Evolutionary conservation across 371 early-diverging fungal genomes (phyloP), one percentile per base, ranked within the genome.

Genomic region (Rhizopus sp.): DNA sequence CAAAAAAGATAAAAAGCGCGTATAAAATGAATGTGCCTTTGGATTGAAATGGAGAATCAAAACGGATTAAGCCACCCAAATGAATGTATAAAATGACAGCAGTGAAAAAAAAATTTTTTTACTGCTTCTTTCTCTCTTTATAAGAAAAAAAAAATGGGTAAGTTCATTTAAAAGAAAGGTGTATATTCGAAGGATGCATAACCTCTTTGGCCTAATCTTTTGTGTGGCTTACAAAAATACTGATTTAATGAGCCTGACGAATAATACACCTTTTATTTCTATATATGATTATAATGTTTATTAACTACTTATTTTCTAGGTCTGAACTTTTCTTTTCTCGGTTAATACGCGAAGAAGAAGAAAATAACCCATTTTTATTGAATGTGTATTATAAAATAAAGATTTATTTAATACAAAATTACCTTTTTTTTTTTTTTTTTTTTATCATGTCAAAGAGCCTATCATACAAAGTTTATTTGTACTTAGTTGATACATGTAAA

Each of bases 181-280:
- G 10, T 13, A 10, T 23, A 23, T 23, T 23, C 35, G 56, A 61
- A 61, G 50, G 62, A 61, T 61, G 55, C 30, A 63, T 49, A 63
- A 57, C 66, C 31, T 62, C 40, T 58, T 54, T 46, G 59, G 61
- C 66, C 58, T 50, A 66, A 66, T 66, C 62, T 50, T 50, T 51
- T 39, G 45, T 66, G 66, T 66, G 66, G 58, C 58, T 66, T 50
- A 50, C 47, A 56, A 65, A 59, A 63, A 59, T 62, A 58, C 66
- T 66, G 66, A 66, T 66, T 62, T 66, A 66, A 66, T 66, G 66
- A 66, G 66, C 66, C 62, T 66, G 68, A 68, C 63, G 12, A 40
- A 10, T 42, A 57, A 23, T 50, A 50, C 23, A 9, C 2, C n/a
- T 39, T 39, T n/a, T 12, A 39, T 12, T 39, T n/a, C 39, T 12